Evolutionary conservation across 2,329 filamentous ascomycete genomes (phyloP).

Genomic region (Fusarium pilosicola): DNA sequence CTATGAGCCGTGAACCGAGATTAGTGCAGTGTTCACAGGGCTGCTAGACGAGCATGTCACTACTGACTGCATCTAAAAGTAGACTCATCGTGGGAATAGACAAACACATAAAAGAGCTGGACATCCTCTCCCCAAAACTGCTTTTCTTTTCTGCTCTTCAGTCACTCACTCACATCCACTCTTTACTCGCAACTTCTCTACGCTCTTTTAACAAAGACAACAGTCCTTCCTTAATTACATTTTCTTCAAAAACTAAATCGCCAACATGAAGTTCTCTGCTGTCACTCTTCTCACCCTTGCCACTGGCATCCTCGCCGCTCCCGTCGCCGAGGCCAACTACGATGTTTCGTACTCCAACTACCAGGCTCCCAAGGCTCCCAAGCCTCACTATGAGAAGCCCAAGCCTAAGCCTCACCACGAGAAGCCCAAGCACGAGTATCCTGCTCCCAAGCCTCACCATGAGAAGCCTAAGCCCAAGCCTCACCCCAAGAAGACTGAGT

Average conservation of each 20-base stretch:
- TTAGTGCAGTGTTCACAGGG: not conserved
- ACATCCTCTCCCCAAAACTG: not conserved
- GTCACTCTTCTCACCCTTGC: constrained; percentile 29
- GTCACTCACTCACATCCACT: constrained; percentile 18
- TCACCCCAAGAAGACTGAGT: not conserved
- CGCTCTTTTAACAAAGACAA: not conserved
- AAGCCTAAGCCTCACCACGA: constrained; percentile 12
- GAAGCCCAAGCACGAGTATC: constrained; percentile 4
- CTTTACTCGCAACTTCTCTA: constrained; percentile 12
- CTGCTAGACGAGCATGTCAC: not conserved
- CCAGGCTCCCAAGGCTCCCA: constrained; percentile 16
- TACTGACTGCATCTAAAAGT: not conserved
- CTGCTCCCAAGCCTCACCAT: not conserved
- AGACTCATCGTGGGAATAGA: not conserved
- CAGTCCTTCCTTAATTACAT: not conserved
- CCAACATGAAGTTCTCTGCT: constrained; percentile 32
- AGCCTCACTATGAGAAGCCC: constrained; percentile 5
- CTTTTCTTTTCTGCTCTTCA: not conserved
- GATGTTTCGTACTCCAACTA: constrained; percentile 13
- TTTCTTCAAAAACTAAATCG: not conserved
- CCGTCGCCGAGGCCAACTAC: constrained; percentile 21
- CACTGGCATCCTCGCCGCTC: constrained; percentile 29
- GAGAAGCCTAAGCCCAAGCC: constrained; percentile 2
- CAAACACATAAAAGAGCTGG: constrained; percentile 12
- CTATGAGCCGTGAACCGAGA: constrained; percentile 3